Base-by-base conservation (phyloP, 2,329 filamentous ascomycete species). In the Talaromyces pinophilus region DNA sequence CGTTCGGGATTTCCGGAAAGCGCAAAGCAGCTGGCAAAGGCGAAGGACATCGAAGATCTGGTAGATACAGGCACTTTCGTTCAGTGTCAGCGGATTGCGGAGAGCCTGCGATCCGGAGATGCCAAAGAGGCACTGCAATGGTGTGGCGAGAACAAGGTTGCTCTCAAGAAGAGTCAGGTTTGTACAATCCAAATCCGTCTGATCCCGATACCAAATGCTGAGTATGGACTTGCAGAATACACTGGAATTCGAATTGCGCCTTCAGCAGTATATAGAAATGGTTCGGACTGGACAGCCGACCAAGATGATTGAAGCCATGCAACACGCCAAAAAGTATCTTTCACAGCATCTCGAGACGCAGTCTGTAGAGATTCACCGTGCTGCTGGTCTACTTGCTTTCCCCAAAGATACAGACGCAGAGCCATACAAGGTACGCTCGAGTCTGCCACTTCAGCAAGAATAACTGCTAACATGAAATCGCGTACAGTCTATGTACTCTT, bases 211-310 rank as follows among this genome's bases (percentile, higher is more conserved):
- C 19, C 19, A 19, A 19, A 19, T 19, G 19, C 19, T 19, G 19
- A 62, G 15, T 17, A 3, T 25, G 11, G 7, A 13, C 10, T 35
- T 44, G 22, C 60, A 92, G 85, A 92, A 90, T 73, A 91, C 90
- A 70, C 85, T 99, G 17, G 95, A 99, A 78, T 96, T 97, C 74
- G 92, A 96, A 83, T 86, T 99, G 52, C 89, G 95, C 13, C 85
- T 96, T 72, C 95, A 99, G 78, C 93, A 98, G 77, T 98, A 93
- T 77, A 93, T 98, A 72, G 95, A 98, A 79, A 84, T 98, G 68
- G 88, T 96, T 67, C 85, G 94, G 67, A 87, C 84, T 46, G 86
- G 86, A 63, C 83, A 88, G 4, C 82, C 85, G 28, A 76, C 81
- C 6, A 92, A 90, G 74, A 83, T 91, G 54, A 79, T 88, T 59